These are phyloP conservation scores for Fraxinus baroniana DNA, from an alignment of 305 asterid genomes.

Conservation along the genomic window DNA sequence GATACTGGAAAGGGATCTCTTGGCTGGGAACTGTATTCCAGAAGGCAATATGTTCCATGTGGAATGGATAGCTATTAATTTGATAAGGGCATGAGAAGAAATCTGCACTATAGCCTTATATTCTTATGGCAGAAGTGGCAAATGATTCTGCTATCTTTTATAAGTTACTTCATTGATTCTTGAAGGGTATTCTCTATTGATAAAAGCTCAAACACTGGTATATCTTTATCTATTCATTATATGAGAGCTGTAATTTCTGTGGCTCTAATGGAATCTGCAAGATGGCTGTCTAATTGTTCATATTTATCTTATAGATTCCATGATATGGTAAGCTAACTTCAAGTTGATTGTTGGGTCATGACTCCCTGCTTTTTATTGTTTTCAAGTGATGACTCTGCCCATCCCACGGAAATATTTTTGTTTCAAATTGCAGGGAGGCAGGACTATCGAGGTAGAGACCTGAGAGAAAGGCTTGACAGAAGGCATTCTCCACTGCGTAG, in stretches of 20 bases:
- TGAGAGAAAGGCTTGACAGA: constrained; percentile 79
- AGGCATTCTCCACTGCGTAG: constrained; percentile 66
- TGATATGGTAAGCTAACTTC: constrained; percentile 67
- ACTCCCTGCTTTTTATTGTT: constrained; percentile 23
- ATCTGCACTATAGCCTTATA: constrained; percentile 38
- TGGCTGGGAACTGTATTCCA: constrained; percentile 41
- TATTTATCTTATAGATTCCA: constrained; percentile 54
- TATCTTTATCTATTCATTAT: constrained; percentile 47
- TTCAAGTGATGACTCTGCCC: constrained; percentile 20
- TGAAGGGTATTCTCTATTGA: constrained; percentile 44
- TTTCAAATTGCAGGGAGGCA: constrained; percentile 53
- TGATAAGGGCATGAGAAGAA: constrained; percentile 41
- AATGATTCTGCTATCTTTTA: constrained; percentile 44
- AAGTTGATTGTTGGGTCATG: constrained; percentile 31
- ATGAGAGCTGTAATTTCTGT: constrained; percentile 52
- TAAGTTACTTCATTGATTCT: constrained; percentile 60
- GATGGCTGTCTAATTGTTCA: constrained; percentile 64
- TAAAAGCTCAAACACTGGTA: constrained; percentile 50
- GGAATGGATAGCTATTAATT: constrained; percentile 39
- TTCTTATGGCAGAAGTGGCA: constrained; percentile 39
- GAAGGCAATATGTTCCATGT: constrained; percentile 36
- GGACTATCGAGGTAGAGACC: constrained; percentile 59
- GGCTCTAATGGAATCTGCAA: constrained; percentile 63
- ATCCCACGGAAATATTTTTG: constrained; percentile 16
- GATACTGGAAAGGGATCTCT: constrained; percentile 47